Percentiles rank a stretch among this genome's conserved stretches.
Evolutionary conservation across 768 basidiomycete species (phyloP).

Genomic region (Exidia glandulosa): DNA sequence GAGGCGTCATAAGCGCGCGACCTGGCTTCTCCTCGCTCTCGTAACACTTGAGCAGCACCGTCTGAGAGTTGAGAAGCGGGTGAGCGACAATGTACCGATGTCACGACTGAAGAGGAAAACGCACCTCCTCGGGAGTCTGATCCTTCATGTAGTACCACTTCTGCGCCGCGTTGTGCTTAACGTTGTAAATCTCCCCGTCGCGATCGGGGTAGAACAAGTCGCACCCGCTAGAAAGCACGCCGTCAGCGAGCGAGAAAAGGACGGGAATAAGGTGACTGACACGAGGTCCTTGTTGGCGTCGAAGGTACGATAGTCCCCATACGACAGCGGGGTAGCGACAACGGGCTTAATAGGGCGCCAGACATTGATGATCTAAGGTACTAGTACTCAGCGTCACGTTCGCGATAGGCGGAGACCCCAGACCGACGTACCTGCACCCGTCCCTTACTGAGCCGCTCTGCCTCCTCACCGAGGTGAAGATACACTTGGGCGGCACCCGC

Average conservation of each 20-base stretch:
- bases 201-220: constrained; percentile 25
- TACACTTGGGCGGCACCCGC: constrained; percentile 26
- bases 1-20: constrained; percentile 43
- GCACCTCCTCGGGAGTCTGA: constrained; percentile 9
- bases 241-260: constrained; percentile 23
- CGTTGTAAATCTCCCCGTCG: constrained; percentile 24
- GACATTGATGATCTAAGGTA: constrained; percentile 28
- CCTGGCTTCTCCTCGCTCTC: constrained; percentile 30
- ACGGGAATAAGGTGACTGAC: too few species aligned
- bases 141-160: constrained; percentile 29
- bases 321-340: constrained; percentile 29
- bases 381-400: background rate
- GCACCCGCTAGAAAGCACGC: constrained; percentile 28
- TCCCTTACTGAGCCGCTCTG: constrained; percentile 28
- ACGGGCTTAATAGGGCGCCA: constrained; percentile 36
- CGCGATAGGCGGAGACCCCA: background rate
- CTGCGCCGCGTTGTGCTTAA: constrained; percentile 26
- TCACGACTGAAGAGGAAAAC: background rate
- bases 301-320: constrained; percentile 30
- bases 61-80: background rate
- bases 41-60: constrained; percentile 10
- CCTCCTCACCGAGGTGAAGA: constrained; percentile 28
- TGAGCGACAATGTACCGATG: background rate
- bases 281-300: constrained; percentile 29
- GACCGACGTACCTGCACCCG: background rate